phyloP scores from a whole-genome alignment of 495 filamentous ascomycete genomes.

The Neurospora sp. region DNA sequence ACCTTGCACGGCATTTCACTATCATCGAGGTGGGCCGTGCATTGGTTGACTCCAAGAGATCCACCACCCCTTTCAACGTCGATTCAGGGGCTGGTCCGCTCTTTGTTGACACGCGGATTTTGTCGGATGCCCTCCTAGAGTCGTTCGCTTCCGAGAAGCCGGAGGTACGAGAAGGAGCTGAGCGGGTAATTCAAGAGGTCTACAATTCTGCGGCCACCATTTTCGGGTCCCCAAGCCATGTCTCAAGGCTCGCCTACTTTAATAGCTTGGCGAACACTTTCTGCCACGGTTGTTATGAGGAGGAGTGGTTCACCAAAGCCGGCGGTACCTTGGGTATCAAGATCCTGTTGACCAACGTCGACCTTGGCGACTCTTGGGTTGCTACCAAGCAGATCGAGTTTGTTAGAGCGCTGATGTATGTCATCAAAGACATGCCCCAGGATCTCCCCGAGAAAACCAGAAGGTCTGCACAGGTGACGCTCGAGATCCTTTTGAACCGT shows the following conservation, averaged over 20 bases:
- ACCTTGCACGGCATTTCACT: slow-evolving; percentile 80
- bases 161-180: slow-evolving; percentile 73
- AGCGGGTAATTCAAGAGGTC: slow-evolving; percentile 63
- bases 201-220: slow-evolving; percentile 70
- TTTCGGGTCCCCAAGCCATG: slow-evolving; percentile 62
- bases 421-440: slow-evolving; percentile 92
- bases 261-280: slow-evolving; percentile 67
- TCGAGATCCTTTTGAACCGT: slow-evolving; percentile 64
- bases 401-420: slow-evolving; percentile 77
- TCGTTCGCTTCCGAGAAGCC: slow-evolving; percentile 72
- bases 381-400: slow-evolving; percentile 72
- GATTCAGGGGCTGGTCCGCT: slow-evolving; percentile 77
- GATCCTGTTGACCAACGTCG: slow-evolving; percentile 65
- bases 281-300: slow-evolving; percentile 88
- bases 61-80: slow-evolving; percentile 67
- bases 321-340: slow-evolving; percentile 86
- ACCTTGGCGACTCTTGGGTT: slow-evolving; percentile 77
- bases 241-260: slow-evolving; percentile 72
- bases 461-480: slow-evolving; percentile 64
- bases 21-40: slow-evolving; percentile 82
- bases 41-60: slow-evolving; percentile 64
- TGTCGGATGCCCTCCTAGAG: slow-evolving; percentile 83
- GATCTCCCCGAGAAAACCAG: slow-evolving; percentile 85
- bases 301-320: slow-evolving; percentile 96
- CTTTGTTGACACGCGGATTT: slow-evolving; percentile 69